Conservation (phyloP, 129 eudicot species). For the Gnaphalium uliginosum region DNA sequence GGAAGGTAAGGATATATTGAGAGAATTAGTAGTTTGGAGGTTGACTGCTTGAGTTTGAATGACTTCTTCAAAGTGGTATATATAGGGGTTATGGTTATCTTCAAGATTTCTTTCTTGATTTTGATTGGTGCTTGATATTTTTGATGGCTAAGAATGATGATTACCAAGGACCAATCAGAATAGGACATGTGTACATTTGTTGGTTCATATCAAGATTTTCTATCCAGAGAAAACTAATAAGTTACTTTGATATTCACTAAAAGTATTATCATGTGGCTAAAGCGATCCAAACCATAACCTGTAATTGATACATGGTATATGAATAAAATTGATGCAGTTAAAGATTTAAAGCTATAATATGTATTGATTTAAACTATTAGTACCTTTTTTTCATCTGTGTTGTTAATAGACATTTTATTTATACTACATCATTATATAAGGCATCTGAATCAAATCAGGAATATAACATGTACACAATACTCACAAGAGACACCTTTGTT, state of each 20-base stretch:
- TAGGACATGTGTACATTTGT: slow-evolving; percentile 23
- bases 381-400: no score
- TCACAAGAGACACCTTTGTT: not conserved
- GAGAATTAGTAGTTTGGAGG: slow-evolving; percentile 9
- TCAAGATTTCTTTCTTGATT: slow-evolving; percentile 29
- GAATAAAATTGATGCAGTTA: not conserved
- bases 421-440: no score
- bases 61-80: slow-evolving; percentile 8
- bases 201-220: slow-evolving; percentile 26
- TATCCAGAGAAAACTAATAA: slow-evolving; percentile 12
- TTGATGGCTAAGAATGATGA: slow-evolving; percentile 23
- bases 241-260: not conserved
- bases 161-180: slow-evolving; percentile 8
- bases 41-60: slow-evolving; percentile 31
- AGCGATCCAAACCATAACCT: not conserved
- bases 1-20: slow-evolving; percentile 15
- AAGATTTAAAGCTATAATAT: no score
- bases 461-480: not conserved
- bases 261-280: not conserved
- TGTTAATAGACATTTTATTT: no score
- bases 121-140: slow-evolving; percentile 41
- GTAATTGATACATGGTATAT: not conserved
- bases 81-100: slow-evolving; percentile 34
- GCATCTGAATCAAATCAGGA: no score
- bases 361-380: no score